Evolutionary conservation across 176 grass and related monocot species (phyloP), one percentile per base, ranked within the genome.

Genomic region (Themeda triandra): DNA sequence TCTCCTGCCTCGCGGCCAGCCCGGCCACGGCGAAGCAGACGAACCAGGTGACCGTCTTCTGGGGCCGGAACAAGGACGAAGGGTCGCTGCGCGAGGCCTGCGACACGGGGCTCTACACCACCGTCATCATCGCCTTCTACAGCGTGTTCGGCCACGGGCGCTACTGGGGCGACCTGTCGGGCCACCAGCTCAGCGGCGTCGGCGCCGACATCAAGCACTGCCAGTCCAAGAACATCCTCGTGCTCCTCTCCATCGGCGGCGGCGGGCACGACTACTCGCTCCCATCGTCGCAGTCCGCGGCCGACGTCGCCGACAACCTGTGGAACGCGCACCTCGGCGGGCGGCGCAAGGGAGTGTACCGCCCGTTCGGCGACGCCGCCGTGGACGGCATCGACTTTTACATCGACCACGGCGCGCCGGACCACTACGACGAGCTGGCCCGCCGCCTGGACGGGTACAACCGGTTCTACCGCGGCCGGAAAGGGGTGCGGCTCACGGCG

Each of bases 51-150:
- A 29, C 36, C 1, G 76, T 78, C 4, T 78, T 63, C 76, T 78
- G 76, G 76, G 76, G 58, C 76, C 76, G 58, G n/a, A 78, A 78
- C 76, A 40, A 41, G 36, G 5, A 15, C 36, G 76, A 78, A 36
- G 76, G 76, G 14, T 42, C 54, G 0, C 56, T 78, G 7, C 58
- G 36, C 0, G 76, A 78, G 36, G 56, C 76, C 36, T 78, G 76
- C 58, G 76, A 78, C 58, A 78, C 76, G 8, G 24, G 76, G 8
- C 18, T 40, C 35, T 78, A 78, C 76, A 63, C 13, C 35, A 78
- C 76, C n/a, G 76, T 78, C n/a, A 39, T 79, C 58, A 79, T 79
- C 76, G 42, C 76, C 58, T 79, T 79, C 76, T 63, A 64, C 56
- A 44, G 35, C 76, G 59, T 63, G 24, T 79, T 79, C 76, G 76